Evolutionary conservation across 225 moss, liverwort and hornwort genomes (phyloP), one percentile per base, ranked within the genome.

Genomic region (Marchantia polymorpha): DNA sequence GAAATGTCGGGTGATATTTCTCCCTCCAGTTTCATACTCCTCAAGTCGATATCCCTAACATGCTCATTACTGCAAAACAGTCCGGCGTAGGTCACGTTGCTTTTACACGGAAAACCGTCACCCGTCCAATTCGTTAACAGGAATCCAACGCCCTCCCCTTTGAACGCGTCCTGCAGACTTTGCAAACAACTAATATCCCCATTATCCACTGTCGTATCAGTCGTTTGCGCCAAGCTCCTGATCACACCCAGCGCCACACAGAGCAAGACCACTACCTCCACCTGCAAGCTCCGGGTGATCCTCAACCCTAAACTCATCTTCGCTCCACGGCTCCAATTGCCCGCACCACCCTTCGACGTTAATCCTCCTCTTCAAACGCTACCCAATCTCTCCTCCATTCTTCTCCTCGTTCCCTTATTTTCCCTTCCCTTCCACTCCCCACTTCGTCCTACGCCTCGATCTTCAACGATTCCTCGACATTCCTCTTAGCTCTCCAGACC

Each of bases 31-130:
- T 84, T 86, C 84, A 76, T 82, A 69, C 81, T 85, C 29, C 75
- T 81, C 47, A 96, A 84, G 26, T 64, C 68, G 6, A 96, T 85
- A 8, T 84, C 82, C 23, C 88, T 59, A 63, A 96, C 96, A 49
- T 89, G 78, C 75, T 76, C 77, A 80, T 84, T 91, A 84, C 82
- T 92, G 79, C 96, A 96, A 0, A 75, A 65, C 54, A 96, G 83
- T 22, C 96, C 96, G 0, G 86, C 75, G 23, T 74, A 83, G 19
- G 61, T 61, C 10, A 46, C 12, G 53, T 74, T 86, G 60, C 82
- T 84, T 12, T 85, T 84, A 80, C 96, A 96, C 17, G 96, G 96
- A 78, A 96, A 96, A 14, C 84, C 88, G 7, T 76, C 6, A 73
- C 89, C 91, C 0, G 91, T 89, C 96, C 96, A 96, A 60, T 74